phyloP scores from a whole-genome alignment of 768 basidiomycete genomes.

The Tulasnella sp. region DNA sequence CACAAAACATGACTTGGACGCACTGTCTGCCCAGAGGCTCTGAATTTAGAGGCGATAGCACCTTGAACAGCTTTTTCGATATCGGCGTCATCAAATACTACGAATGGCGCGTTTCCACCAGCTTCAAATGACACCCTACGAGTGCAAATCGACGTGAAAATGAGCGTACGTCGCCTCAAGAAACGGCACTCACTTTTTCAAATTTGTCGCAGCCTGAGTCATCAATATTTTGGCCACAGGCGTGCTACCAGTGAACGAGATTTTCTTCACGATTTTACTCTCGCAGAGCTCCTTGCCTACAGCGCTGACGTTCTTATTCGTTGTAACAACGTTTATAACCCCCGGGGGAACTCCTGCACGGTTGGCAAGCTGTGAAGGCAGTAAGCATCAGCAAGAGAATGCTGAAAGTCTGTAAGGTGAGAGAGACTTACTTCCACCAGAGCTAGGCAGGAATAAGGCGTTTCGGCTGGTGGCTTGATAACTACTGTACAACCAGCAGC shows the following conservation, averaged over 20 bases:
- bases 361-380: constrained; percentile 47
- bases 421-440: constrained; percentile 56
- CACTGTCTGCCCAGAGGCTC: constrained; percentile 62
- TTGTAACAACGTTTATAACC: constrained; percentile 89
- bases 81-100: constrained; percentile 94
- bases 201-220: constrained; percentile 54
- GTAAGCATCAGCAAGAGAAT: constrained; percentile 2
- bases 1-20: constrained; percentile 15
- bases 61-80: constrained; percentile 83
- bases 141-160: not conserved
- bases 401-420: too few species aligned
- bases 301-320: constrained; percentile 67
- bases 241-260: constrained; percentile 86
- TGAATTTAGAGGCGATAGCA: constrained; percentile 68
- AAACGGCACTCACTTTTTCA: constrained; percentile 57
- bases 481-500: constrained; percentile 96
- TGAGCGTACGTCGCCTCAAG: not conserved
- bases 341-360: constrained; percentile 92
- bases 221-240: constrained; percentile 65
- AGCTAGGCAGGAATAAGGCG: constrained; percentile 85
- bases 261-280: constrained; percentile 71
- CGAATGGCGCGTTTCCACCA: constrained; percentile 91
- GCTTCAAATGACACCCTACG: constrained; percentile 65
- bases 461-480: constrained; percentile 89
- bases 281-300: constrained; percentile 93